phyloP scores from a whole-genome alignment of 768 basidiomycete species.

The Sporobolomyces phaffii region DNA sequence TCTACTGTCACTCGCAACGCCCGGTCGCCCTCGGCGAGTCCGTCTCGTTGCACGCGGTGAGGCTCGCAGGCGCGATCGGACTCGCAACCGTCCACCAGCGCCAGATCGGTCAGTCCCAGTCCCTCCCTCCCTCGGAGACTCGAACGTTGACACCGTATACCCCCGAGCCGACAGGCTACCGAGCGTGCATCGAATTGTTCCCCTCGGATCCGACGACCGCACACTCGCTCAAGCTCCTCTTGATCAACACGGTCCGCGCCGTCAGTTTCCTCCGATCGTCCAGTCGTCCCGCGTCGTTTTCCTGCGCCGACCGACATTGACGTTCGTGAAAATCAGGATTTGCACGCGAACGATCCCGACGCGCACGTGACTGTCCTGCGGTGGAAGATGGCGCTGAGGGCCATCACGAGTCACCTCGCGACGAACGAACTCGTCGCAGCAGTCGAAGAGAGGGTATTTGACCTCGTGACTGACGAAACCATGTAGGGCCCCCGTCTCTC shows the following conservation, averaged over 20 bases:
- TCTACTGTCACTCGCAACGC: conserved; percentile 18
- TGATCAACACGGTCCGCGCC: conserved; percentile 27
- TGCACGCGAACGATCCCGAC: background rate
- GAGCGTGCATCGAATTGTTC: conserved; percentile 31
- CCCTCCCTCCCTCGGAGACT: too few species aligned
- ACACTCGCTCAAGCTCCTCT: conserved; percentile 26
- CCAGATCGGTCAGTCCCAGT: background rate
- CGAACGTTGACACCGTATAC: too few species aligned
- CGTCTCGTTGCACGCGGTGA: conserved; percentile 3
- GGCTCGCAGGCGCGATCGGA: conserved; percentile 15
- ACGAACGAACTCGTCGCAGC: conserved; percentile 8
- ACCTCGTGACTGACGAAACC: background rate
- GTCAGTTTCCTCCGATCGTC: too few species aligned
- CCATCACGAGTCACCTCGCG: background rate
- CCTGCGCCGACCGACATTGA: too few species aligned
- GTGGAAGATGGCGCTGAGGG: background rate
- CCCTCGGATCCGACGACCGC: background rate
- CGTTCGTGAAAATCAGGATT: too few species aligned
- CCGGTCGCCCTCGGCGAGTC: background rate
- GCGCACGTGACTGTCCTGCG: background rate
- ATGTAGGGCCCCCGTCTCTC: background rate
- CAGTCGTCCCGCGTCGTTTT: too few species aligned
- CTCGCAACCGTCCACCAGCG: background rate
- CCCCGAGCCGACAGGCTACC: conserved; percentile 8
- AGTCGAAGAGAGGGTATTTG: conserved; percentile 13